Evolutionary conservation across 2,329 filamentous ascomycete species (phyloP).

Genomic region (Aspergillus unguis): DNA sequence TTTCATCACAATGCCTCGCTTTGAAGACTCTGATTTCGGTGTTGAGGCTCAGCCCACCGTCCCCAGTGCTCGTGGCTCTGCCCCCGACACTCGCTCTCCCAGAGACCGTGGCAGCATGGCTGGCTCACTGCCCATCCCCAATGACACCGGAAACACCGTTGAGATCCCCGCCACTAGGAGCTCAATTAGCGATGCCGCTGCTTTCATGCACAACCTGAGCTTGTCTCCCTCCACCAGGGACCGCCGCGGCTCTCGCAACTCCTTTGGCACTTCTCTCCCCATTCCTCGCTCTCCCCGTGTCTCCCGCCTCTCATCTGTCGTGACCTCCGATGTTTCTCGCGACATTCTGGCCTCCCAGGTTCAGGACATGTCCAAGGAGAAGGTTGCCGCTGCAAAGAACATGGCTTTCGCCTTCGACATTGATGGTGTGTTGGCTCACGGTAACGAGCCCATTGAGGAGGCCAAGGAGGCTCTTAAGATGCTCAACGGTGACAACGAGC

Average conservation of each 20-base stretch:
- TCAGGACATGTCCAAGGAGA: constrained; percentile 64
- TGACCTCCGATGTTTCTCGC: constrained; percentile 53
- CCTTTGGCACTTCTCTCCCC: constrained; percentile 68
- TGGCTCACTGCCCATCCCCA: constrained; percentile 41
- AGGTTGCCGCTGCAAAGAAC: constrained; percentile 68
- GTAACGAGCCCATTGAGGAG: constrained; percentile 67
- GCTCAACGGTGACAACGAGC: constrained; percentile 71
- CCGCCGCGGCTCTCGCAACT: constrained; percentile 68
- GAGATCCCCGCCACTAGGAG: constrained; percentile 68
- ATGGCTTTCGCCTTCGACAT: constrained; percentile 73
- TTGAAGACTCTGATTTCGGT: constrained; percentile 57
- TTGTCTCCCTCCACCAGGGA: constrained; percentile 65
- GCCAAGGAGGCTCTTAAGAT: constrained; percentile 65
- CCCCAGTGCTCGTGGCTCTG: constrained; percentile 11
- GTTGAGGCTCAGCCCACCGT: constrained; percentile 33
- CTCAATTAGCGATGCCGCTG: constrained; percentile 63
- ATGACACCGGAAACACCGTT: constrained; percentile 53
- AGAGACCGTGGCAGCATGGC: constrained; percentile 26
- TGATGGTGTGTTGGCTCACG: constrained; percentile 71
- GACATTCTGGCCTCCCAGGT: constrained; percentile 68
- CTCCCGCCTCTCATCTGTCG: constrained; percentile 64
- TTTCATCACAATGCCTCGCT: constrained; percentile 54
- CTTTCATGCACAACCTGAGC: constrained; percentile 72
- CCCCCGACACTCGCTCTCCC: constrained; percentile 24
- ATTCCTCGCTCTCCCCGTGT: constrained; percentile 69